Evolutionary conservation across 495 filamentous ascomycete genomes (phyloP).

Genomic region (Immersiella caudata): DNA sequence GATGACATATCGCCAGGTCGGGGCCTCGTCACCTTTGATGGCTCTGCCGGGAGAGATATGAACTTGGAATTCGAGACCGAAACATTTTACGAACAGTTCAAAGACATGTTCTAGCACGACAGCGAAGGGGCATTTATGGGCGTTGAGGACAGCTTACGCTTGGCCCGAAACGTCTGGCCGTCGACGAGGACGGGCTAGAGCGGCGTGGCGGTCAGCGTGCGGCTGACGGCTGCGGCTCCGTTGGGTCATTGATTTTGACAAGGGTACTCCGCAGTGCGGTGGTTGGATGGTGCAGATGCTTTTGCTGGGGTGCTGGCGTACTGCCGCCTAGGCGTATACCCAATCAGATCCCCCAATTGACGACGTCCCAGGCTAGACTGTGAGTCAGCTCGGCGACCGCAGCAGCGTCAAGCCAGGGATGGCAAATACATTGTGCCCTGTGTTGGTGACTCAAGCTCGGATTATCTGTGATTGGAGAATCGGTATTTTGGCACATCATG

Average conservation of each 20-base stretch:
- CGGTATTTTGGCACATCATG: not conserved
- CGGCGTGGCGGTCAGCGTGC: not conserved
- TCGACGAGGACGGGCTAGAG: not conserved
- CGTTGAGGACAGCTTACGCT: not conserved
- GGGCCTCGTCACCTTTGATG: not conserved
- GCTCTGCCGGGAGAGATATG: not conserved
- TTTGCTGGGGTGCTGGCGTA: not conserved
- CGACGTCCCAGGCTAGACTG: not conserved
- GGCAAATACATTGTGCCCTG: not conserved
- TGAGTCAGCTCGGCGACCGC: conserved; percentile 5
- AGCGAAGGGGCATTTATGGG: not conserved
- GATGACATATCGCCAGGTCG: not conserved
- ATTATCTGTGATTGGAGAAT: not conserved
- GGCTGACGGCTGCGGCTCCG: not conserved
- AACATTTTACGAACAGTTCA: conserved; percentile 28
- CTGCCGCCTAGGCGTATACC: not conserved
- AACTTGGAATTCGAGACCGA: not conserved
- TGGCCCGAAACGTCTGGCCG: not conserved
- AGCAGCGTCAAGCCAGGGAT: not conserved
- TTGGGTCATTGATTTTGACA: not conserved
- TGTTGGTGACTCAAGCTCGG: not conserved
- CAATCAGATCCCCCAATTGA: not conserved
- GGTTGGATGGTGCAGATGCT: not conserved
- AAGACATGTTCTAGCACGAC: conserved; percentile 26
- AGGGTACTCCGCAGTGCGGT: too few species aligned